A percentile compares a stretch with the other conserved stretches of the same genome.
Evolutionary conservation across 345 rosid genomes (phyloP).

Genomic region (Bruguiera gymnorhiza): DNA sequence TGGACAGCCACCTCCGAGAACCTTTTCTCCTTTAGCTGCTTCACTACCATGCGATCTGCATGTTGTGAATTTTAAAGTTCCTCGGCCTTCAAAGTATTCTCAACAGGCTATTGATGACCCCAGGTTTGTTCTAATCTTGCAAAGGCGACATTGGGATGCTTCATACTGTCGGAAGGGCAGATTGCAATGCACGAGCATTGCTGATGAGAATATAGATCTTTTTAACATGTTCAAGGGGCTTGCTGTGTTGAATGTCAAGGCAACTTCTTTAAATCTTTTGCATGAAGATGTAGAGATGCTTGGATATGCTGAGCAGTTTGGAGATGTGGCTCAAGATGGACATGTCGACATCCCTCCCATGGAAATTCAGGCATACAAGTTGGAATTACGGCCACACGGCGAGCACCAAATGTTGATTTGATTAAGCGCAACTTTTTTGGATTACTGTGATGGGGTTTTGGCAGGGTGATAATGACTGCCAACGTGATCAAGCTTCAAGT

Average conservation of each 20-base stretch:
- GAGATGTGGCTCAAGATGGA: constrained; percentile 60
- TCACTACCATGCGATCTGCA: constrained; percentile 88
- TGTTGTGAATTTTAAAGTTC: constrained; percentile 80
- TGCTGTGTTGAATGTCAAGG: constrained; percentile 49
- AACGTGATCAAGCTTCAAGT: too few relatives aligned
- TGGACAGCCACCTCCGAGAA: constrained; percentile 40
- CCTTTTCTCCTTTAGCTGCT: constrained; percentile 70
- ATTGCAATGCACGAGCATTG: constrained; percentile 53
- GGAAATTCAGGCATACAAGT: constrained; percentile 95
- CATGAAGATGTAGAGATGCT: constrained; percentile 73
- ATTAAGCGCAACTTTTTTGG: neutral
- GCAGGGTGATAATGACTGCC: too few relatives aligned
- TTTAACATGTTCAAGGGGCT: constrained; percentile 73
- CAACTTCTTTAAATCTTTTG: constrained; percentile 86
- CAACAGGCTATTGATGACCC: constrained; percentile 50
- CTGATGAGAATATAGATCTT: constrained; percentile 64
- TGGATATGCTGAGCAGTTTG: constrained; percentile 60
- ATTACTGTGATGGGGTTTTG: neutral
- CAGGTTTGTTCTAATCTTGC: constrained; percentile 63
- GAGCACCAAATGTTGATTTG: constrained; percentile 10
- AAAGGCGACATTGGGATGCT: constrained; percentile 73
- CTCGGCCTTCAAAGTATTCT: constrained; percentile 66
- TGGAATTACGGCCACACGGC: constrained; percentile 60
- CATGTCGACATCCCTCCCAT: constrained; percentile 65
- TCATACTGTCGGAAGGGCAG: constrained; percentile 65